Percentiles rank a stretch among this genome's conserved stretches.
Conservation (phyloP, 2,329 filamentous ascomycete species). For the Trichoderma sp. region DNA sequence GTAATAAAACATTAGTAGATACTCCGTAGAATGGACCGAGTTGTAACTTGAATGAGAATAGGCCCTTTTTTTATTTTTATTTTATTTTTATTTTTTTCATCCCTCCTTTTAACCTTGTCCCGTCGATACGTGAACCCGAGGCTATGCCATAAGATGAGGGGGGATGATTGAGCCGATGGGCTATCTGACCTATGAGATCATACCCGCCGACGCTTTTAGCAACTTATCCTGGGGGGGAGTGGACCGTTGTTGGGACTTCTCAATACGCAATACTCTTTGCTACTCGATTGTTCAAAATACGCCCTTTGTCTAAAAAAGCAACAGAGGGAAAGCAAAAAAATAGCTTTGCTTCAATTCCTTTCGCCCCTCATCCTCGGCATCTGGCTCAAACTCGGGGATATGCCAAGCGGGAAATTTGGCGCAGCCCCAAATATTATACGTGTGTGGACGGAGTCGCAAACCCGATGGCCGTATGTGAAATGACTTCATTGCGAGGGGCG, state of each 20-base stretch:
- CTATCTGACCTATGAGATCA: constrained; percentile 11
- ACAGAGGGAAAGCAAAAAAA: not conserved
- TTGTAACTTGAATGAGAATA: not conserved
- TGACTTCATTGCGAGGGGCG: not conserved
- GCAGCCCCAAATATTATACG: not conserved
- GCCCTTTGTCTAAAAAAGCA: not conserved
- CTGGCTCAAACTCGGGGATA: not conserved
- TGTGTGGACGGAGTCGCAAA: not conserved
- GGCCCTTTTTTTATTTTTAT: not conserved
- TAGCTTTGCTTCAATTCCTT: not conserved
- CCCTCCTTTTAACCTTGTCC: not conserved
- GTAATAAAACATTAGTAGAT: not conserved
- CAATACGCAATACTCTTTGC: too few species aligned
- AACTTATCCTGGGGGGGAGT: not conserved
- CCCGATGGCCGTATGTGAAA: not conserved
- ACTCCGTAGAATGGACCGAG: too few species aligned
- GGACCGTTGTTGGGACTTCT: not conserved
- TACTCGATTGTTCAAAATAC: too few species aligned
- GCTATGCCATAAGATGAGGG: not conserved
- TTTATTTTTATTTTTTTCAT: not conserved
- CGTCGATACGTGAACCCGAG: not conserved
- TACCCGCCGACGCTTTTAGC: not conserved
- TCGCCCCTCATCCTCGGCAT: not conserved
- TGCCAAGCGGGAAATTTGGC: not conserved
- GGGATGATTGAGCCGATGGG: not conserved